Base-by-base conservation (phyloP, 2,329 filamentous ascomycete genomes). In the Apiospora sp. region DNA sequence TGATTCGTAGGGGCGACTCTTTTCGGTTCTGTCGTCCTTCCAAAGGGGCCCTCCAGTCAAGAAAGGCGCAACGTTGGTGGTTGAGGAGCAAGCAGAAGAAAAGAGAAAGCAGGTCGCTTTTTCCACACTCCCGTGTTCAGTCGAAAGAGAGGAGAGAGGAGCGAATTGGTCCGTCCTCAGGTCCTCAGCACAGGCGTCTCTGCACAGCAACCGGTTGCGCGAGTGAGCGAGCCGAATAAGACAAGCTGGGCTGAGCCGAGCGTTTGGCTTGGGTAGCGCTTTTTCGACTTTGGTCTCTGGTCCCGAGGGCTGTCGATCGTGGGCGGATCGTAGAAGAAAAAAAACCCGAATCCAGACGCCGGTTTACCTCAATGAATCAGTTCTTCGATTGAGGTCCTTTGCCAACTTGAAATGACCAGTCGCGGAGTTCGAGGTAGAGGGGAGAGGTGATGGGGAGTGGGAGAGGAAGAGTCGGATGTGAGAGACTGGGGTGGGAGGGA, bases 401-500 rank as follows among this genome's bases (percentile, higher is more conserved):
- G 67, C 48, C 67, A 49, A 34, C 30, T 49, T 69, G 58, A 41
- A 64, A 68, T 68, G 67, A 68, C 67, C 30, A 51, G 48, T 70
- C 68, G 68, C 68, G 48, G 68, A 70, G 27, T 24, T 70, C 68
- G 68, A 70, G 68, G 68, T 54, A 54, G 48, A 70, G 68, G 68
- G n/a, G 67, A 27, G 48, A 58, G 48, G 37, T 70, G 68, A 70
- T 61, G 44, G 48, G 49, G 68, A 70, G 68, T 43, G 68, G 68
- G 68, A 54, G 46, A 70, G 68, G 48, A n/a, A 70, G 68, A 58
- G 48, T 48, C 49, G 46, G 68, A 58, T 70, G 68, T 34, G 68
- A 51, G 30, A 69, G 67, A 49, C 68, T 48, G 68, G 46, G 68
- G 68, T 41, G 46, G 68, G 68, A 43, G 49, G 68, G 58, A 41